phyloP scores from a whole-genome alignment of 2,329 filamentous ascomycete genomes.

The Fusarium sp. region DNA sequence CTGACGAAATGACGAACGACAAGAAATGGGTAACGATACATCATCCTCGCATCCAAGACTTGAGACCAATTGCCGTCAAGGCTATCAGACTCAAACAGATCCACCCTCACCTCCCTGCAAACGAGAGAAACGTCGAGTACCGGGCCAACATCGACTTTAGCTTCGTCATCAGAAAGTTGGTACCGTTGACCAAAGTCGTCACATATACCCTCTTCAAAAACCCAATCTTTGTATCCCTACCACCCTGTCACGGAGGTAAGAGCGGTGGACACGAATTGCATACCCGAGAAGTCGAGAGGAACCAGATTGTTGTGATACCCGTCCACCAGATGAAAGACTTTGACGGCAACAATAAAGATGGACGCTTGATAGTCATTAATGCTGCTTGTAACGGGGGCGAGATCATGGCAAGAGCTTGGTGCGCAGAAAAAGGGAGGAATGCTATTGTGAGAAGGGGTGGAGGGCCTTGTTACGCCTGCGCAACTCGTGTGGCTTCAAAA shows the following conservation, averaged over 20 bases:
- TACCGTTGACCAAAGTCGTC: constrained; percentile 3
- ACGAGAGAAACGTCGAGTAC: constrained; percentile 2
- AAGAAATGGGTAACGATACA: constrained; percentile 1
- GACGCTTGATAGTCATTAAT: constrained; percentile 7
- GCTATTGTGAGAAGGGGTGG: constrained; percentile 3
- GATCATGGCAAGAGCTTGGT: constrained; percentile 14
- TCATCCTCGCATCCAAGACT: constrained; percentile 5
- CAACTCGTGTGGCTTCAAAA: background rate
- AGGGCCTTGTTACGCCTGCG: constrained; percentile 17
- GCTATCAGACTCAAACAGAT: constrained; percentile 7
- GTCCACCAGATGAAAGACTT: constrained; percentile 9
- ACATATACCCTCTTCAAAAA: constrained; percentile 8
- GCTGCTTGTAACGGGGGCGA: constrained; percentile 4
- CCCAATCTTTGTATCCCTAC: constrained; percentile 9
- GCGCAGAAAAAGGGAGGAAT: constrained; percentile 8
- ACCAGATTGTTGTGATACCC: background rate
- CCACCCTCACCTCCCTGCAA: background rate
- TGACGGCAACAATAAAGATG: background rate
- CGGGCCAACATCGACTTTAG: constrained; percentile 11
- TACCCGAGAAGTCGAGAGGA: background rate
- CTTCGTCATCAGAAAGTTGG: constrained; percentile 3
- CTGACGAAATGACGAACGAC: constrained; percentile 1
- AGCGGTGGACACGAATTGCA: background rate
- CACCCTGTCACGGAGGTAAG: background rate
- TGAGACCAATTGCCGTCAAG: constrained; percentile 6